These are phyloP conservation scores for Podila clonocystis DNA, from an alignment of 192 early-diverging fungal genomes.

Conservation along the genomic window DNA sequence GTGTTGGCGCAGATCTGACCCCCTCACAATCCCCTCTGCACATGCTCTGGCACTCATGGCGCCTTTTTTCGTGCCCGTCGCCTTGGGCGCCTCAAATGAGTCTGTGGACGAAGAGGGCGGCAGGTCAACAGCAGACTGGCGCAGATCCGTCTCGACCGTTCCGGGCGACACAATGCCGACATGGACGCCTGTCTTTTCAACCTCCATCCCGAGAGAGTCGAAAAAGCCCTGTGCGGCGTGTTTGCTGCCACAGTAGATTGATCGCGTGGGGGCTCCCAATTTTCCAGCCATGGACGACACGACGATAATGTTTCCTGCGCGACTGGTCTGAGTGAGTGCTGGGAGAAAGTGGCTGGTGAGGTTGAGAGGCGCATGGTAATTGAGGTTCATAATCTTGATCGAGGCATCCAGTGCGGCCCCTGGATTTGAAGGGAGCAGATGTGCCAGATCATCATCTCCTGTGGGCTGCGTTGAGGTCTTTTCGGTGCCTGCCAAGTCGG, in stretches of 20 bases:
- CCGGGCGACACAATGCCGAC: constrained; percentile 78
- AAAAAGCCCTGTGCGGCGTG: constrained; percentile 88
- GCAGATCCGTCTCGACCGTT: constrained; percentile 78
- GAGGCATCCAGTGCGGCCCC: constrained; percentile 44
- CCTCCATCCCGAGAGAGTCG: constrained; percentile 81
- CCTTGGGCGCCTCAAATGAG: not conserved
- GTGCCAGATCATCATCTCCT: not conserved
- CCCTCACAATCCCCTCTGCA: constrained; percentile 71
- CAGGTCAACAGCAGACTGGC: constrained; percentile 72
- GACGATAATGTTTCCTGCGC: constrained; percentile 67
- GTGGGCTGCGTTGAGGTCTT: not conserved
- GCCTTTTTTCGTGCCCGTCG: constrained; percentile 61
- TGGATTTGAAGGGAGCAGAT: constrained; percentile 19
- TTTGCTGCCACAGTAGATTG: constrained; percentile 83
- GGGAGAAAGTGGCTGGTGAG: constrained; percentile 66
- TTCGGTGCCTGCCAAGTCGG: constrained; percentile 63
- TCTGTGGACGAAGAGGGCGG: not conserved
- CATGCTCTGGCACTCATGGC: constrained; percentile 68
- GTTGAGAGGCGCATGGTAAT: constrained; percentile 64
- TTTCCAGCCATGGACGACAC: constrained; percentile 81
- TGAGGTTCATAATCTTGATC: constrained; percentile 63
- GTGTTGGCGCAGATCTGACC: constrained; percentile 60
- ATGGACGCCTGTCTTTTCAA: constrained; percentile 64
- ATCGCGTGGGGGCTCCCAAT: constrained; percentile 78
- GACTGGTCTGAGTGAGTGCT: constrained; percentile 55